A percentile compares a stretch with the other conserved stretches of the same genome.
Conservation (phyloP, 768 basidiomycete species). For the Agrocybe pediades region DNA sequence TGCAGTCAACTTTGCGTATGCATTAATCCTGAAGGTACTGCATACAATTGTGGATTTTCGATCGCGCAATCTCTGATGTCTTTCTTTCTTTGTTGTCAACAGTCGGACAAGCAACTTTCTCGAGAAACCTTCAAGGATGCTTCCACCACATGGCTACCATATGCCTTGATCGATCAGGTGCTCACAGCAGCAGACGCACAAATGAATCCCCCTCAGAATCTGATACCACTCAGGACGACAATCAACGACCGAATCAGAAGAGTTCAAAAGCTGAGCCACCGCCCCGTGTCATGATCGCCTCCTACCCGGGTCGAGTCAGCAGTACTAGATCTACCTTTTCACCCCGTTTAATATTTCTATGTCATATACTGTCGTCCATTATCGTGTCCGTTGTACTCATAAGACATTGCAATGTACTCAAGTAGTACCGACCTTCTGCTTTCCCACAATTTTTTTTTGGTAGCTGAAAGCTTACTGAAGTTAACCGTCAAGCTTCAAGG, state of each 20-base stretch:
- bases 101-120: slow-evolving; percentile 58
- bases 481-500: too few relatives aligned
- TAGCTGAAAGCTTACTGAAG: too few relatives aligned
- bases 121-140: slow-evolving; percentile 53
- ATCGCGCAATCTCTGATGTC: not conserved
- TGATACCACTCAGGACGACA: slow-evolving; percentile 57
- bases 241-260: slow-evolving; percentile 66
- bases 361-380: too few relatives aligned
- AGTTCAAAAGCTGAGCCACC: slow-evolving; percentile 64
- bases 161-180: slow-evolving; percentile 83
- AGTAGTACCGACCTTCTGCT: too few relatives aligned
- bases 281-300: slow-evolving; percentile 15
- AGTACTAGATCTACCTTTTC: too few relatives aligned
- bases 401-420: too few relatives aligned
- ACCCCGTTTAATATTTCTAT: too few relatives aligned
- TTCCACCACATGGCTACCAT: slow-evolving; percentile 77
- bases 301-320: too few relatives aligned
- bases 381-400: too few relatives aligned
- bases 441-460: too few relatives aligned
- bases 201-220: slow-evolving; percentile 47
- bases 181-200: slow-evolving; percentile 62
- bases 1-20: slow-evolving; percentile 73
- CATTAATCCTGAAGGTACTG: slow-evolving; percentile 70
- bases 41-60: not conserved
- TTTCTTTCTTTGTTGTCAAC: slow-evolving; percentile 9